These are phyloP conservation scores for Cucurbita ficifolia DNA, from an alignment of 306 rosid genomes.

Conservation along the genomic window DNA sequence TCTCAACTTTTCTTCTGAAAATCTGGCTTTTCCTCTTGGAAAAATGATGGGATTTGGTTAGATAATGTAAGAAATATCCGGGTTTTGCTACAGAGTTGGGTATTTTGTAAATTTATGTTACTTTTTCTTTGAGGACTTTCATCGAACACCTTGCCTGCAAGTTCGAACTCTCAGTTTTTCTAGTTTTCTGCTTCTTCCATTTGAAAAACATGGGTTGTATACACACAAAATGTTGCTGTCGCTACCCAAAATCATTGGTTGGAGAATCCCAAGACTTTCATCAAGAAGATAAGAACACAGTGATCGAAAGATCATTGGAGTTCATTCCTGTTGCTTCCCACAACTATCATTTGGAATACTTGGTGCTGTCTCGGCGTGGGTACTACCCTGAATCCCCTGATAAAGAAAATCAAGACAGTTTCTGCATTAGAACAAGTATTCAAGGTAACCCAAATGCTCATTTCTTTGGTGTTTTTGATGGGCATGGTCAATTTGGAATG, in stretches of 20 bases:
- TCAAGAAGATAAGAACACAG: constrained; percentile 27
- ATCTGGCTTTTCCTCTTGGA: neutral
- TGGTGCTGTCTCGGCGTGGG: constrained; percentile 72
- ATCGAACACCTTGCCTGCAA: neutral
- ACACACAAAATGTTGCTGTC: constrained; percentile 62
- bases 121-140: neutral
- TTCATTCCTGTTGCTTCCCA: constrained; percentile 53
- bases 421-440: constrained; percentile 48
- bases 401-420: constrained; percentile 78
- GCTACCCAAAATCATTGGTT: constrained; percentile 46
- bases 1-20: neutral
- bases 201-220: constrained; percentile 69
- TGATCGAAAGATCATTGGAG: constrained; percentile 59
- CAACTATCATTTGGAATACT: constrained; percentile 56
- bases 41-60: neutral
- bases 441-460: constrained; percentile 69
- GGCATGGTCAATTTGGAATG: constrained; percentile 81
- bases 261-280: constrained; percentile 40
- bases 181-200: neutral
- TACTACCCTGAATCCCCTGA: constrained; percentile 77
- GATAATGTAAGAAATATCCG: neutral
- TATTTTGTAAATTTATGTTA: neutral
- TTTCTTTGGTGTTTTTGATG: constrained; percentile 94
- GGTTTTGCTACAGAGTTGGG: neutral
- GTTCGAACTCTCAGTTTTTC: neutral